Evolutionary conservation across 148 eudicot genomes (phyloP).

Genomic region (Diospyros lotus): DNA sequence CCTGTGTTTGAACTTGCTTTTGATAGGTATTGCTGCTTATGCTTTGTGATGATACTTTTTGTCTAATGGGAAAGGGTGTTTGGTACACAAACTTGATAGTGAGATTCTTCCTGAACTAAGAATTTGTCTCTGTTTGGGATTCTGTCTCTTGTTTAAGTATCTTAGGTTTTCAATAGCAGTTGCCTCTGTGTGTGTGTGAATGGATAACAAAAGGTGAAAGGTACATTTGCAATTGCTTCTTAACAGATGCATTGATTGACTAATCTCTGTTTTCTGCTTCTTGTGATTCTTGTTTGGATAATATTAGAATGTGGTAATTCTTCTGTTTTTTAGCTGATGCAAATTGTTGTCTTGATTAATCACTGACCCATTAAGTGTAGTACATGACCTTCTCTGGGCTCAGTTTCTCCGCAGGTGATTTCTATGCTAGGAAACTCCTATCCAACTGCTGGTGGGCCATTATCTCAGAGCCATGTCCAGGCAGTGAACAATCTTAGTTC

Average conservation of each 20-base stretch:
- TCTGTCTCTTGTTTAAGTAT: not conserved
- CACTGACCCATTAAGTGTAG: too few relatives aligned
- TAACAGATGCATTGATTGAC: not conserved
- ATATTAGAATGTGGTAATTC: not conserved
- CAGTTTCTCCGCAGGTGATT: conserved; percentile 94
- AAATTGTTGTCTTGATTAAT: conserved; percentile 1
- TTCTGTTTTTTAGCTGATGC: not conserved
- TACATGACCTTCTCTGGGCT: conserved; percentile 18
- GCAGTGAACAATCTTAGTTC: conserved; percentile 63
- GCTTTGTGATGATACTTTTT: too few relatives aligned
- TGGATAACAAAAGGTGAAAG: too few relatives aligned
- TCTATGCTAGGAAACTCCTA: conserved; percentile 89
- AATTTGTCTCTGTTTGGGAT: too few relatives aligned
- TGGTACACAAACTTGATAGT: too few relatives aligned
- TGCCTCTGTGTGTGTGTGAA: too few relatives aligned
- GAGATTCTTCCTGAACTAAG: too few relatives aligned
- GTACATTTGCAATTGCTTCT: not conserved
- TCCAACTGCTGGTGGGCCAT: conserved; percentile 67
- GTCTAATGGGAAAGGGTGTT: too few relatives aligned
- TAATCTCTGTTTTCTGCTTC: not conserved
- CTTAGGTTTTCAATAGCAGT: not conserved
- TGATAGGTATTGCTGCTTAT: too few relatives aligned
- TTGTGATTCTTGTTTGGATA: conserved; percentile 3
- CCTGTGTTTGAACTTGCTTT: too few relatives aligned
- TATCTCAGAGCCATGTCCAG: conserved; percentile 82